phyloP scores from a whole-genome alignment of 1,139 yeast species.

The Yamadazyma pseudoaaseri region DNA sequence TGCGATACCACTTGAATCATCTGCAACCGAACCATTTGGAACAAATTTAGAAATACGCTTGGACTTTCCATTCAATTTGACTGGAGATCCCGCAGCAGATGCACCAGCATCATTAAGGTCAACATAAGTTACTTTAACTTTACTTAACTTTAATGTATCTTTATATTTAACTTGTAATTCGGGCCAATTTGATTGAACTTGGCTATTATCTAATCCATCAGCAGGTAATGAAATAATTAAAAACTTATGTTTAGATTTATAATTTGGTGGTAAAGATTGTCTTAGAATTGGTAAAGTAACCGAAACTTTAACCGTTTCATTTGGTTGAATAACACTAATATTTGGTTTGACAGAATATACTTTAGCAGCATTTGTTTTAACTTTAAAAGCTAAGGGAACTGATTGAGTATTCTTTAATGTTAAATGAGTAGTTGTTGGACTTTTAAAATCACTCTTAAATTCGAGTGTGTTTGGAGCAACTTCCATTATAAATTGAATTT shows the following conservation, averaged over 20 bases:
- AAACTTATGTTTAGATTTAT: constrained; percentile 16
- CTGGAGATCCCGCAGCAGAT: constrained; percentile 5
- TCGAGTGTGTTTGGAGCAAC: constrained; percentile 12
- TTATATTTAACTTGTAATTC: constrained; percentile 14
- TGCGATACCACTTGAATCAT: constrained; percentile 4
- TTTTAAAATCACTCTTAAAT: constrained; percentile 15
- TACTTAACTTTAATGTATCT: constrained; percentile 6
- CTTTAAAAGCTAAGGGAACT: constrained; percentile 15
- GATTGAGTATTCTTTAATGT: constrained; percentile 10
- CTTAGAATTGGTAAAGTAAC: constrained; percentile 16
- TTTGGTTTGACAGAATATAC: constrained; percentile 19
- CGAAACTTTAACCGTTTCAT: constrained; percentile 10
- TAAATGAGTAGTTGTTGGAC: constrained; percentile 13
- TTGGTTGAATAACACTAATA: constrained; percentile 12
- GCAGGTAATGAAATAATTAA: constrained; percentile 16
- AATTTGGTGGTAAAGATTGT: constrained; percentile 15
- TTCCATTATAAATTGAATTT: constrained; percentile 12
- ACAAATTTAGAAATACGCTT: constrained; percentile 18
- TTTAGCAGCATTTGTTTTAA: constrained; percentile 18
- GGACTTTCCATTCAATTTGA: constrained; percentile 17
- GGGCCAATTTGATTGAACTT: constrained; percentile 13
- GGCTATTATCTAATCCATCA: constrained; percentile 8
- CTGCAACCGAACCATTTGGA: constrained; percentile 15
- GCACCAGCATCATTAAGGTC: constrained; percentile 3
- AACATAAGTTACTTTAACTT: constrained; percentile 13